Percentiles rank a stretch among this genome's conserved stretches.
These are phyloP conservation scores for Aspergillus pseudonomiae DNA, from an alignment of 2,329 filamentous ascomycete genomes.

Conservation along the genomic window DNA sequence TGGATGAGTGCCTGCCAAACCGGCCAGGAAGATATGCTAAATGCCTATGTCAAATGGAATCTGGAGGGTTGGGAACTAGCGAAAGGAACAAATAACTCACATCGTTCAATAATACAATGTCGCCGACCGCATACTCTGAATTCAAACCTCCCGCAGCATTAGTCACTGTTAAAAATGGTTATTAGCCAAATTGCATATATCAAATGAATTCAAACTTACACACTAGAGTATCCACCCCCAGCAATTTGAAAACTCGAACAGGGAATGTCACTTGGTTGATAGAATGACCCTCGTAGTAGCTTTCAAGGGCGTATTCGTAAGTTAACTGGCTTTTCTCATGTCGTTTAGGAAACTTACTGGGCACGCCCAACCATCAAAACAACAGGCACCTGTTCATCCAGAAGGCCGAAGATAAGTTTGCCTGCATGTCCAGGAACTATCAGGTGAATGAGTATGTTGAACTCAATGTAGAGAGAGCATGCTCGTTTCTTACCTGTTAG, in stretches of 20 bases:
- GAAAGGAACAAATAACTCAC: slow-evolving; percentile 39
- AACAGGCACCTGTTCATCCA: slow-evolving; percentile 59
- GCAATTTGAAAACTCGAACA: slow-evolving; percentile 63
- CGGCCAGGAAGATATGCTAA: slow-evolving; percentile 66
- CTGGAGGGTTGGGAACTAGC: no score
- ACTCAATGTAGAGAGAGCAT: neutral
- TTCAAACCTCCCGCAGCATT: slow-evolving; percentile 70
- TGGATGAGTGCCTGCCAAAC: slow-evolving; percentile 63
- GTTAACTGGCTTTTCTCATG: slow-evolving; percentile 36
- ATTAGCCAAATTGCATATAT: neutral
- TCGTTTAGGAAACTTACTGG: slow-evolving; percentile 50
- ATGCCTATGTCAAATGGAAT: slow-evolving; percentile 6
- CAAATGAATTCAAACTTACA: slow-evolving; percentile 40
- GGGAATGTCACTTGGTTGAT: slow-evolving; percentile 67
- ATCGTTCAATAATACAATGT: slow-evolving; percentile 68
- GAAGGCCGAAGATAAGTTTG: slow-evolving; percentile 65
- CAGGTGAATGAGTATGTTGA: slow-evolving; percentile 1
- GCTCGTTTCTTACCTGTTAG: slow-evolving; percentile 55
- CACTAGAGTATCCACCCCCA: slow-evolving; percentile 64
- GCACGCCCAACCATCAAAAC: slow-evolving; percentile 67
- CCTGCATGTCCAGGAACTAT: slow-evolving; percentile 63
- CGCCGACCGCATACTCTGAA: slow-evolving; percentile 64
- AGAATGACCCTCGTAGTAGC: slow-evolving; percentile 69
- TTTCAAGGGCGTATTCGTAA: slow-evolving; percentile 32
- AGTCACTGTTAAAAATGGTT: slow-evolving; percentile 53